A percentile compares a stretch with the other conserved stretches of the same genome.
phyloP scores from a whole-genome alignment of 2,329 filamentous ascomycete genomes.

The Microcera coccophila region DNA sequence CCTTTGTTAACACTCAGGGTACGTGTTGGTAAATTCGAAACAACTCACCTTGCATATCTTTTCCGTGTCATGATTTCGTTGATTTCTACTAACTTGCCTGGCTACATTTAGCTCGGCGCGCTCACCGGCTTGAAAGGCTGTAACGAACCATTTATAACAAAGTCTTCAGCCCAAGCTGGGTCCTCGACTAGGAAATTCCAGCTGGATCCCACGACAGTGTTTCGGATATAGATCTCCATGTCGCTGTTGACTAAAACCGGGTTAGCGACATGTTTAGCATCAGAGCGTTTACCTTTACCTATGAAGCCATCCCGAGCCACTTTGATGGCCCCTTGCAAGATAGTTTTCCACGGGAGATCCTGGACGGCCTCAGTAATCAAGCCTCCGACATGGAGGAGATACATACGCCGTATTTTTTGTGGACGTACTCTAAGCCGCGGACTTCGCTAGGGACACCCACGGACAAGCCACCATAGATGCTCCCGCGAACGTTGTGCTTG shows the following conservation, averaged over 20 bases:
- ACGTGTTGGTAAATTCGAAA: constrained; percentile 19
- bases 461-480: constrained; percentile 68
- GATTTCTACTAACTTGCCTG: constrained; percentile 60
- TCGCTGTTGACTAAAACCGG: constrained; percentile 61
- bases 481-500: constrained; percentile 61
- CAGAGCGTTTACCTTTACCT: constrained; percentile 26
- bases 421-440: constrained; percentile 73
- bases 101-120: constrained; percentile 4
- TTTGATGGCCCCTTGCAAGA: constrained; percentile 70
- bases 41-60: constrained; percentile 69
- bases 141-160: constrained; percentile 70
- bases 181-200: constrained; percentile 68
- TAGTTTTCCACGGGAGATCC: constrained; percentile 62
- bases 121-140: background rate
- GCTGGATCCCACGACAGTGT: constrained; percentile 32
- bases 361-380: constrained; percentile 19
- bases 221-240: constrained; percentile 67
- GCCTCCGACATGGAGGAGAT: too few relatives aligned
- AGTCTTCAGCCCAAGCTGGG: constrained; percentile 79
- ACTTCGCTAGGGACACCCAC: constrained; percentile 71
- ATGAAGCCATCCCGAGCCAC: constrained; percentile 67
- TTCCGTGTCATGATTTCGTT: constrained; percentile 78
- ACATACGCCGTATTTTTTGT: constrained; percentile 63
- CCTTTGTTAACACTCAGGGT: background rate
- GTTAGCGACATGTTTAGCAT: constrained; percentile 17